Evolutionary conservation across 495 filamentous ascomycete species (phyloP).

Genomic region (Penicillium waksmanii): DNA sequence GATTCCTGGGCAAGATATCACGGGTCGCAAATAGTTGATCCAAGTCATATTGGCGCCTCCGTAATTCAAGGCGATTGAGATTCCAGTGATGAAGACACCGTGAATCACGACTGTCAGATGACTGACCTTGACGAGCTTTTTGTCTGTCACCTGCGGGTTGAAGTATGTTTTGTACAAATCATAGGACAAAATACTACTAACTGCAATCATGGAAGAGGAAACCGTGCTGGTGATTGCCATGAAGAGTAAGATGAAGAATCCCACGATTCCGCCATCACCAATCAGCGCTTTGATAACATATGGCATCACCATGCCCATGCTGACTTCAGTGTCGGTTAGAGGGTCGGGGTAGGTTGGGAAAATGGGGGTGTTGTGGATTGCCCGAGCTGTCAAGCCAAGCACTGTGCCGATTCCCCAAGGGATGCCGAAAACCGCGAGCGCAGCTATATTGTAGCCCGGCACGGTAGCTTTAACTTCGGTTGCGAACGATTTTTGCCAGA

Average conservation of each 20-base stretch:
- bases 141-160: conserved; percentile 46
- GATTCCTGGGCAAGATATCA: conserved; percentile 44
- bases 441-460: conserved; percentile 49
- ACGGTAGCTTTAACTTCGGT: conserved; percentile 46
- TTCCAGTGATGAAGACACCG: conserved; percentile 41
- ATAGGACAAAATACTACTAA: conserved; percentile 50
- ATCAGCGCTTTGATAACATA: conserved; percentile 53
- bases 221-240: conserved; percentile 57
- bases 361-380: conserved; percentile 48
- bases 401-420: conserved; percentile 55
- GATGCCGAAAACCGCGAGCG: conserved; percentile 50
- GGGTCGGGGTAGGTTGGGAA: conserved; percentile 57
- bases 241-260: conserved; percentile 57
- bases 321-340: conserved; percentile 47
- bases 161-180: conserved; percentile 59
- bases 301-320: conserved; percentile 51
- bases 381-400: conserved; percentile 50
- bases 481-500: conserved; percentile 57
- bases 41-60: conserved; percentile 48
- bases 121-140: conserved; percentile 38
- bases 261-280: conserved; percentile 49
- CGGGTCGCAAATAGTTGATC: conserved; percentile 42
- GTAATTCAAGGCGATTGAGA: conserved; percentile 44
- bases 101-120: conserved; percentile 43
- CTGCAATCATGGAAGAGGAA: conserved; percentile 51